phyloP scores from a whole-genome alignment of 768 basidiomycete genomes.

The Suillus subluteus region DNA sequence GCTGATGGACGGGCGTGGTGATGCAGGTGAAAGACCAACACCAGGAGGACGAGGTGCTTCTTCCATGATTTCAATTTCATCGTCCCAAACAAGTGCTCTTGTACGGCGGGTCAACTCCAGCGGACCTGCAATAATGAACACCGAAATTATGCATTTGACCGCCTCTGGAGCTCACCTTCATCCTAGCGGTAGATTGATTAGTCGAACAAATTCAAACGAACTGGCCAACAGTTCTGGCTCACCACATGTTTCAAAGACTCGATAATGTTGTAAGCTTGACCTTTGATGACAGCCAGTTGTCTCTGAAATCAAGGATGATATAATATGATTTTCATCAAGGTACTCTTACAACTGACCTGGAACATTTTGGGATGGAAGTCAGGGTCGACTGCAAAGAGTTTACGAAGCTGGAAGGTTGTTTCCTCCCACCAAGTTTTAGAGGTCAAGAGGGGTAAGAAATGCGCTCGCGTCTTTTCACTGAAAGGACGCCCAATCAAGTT shows the following conservation, averaged over 20 bases:
- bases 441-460: slow-evolving; percentile 81
- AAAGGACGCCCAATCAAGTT: slow-evolving; percentile 86
- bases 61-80: slow-evolving; percentile 75
- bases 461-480: slow-evolving; percentile 77
- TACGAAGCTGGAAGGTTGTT: slow-evolving; percentile 76
- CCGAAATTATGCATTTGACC: neutral
- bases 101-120: slow-evolving; percentile 85
- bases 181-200: slow-evolving; percentile 50
- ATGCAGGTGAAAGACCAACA: slow-evolving; percentile 41
- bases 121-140: slow-evolving; percentile 58
- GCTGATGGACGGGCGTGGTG: slow-evolving; percentile 63
- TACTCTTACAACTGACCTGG: slow-evolving; percentile 47
- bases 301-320: slow-evolving; percentile 44
- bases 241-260: slow-evolving; percentile 81
- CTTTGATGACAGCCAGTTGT: slow-evolving; percentile 92
- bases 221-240: slow-evolving; percentile 32
- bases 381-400: slow-evolving; percentile 78
- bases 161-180: slow-evolving; percentile 56
- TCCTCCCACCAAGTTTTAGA: slow-evolving; percentile 92
- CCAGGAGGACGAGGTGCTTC: slow-evolving; percentile 43
- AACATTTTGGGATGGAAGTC: slow-evolving; percentile 94
- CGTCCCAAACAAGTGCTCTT: slow-evolving; percentile 85
- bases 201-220: slow-evolving; percentile 13
- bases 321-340: slow-evolving; percentile 13
- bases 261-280: slow-evolving; percentile 89